Evolutionary conservation across 495 filamentous ascomycete species (phyloP).

Genomic region (Daldinia caldariorum): DNA sequence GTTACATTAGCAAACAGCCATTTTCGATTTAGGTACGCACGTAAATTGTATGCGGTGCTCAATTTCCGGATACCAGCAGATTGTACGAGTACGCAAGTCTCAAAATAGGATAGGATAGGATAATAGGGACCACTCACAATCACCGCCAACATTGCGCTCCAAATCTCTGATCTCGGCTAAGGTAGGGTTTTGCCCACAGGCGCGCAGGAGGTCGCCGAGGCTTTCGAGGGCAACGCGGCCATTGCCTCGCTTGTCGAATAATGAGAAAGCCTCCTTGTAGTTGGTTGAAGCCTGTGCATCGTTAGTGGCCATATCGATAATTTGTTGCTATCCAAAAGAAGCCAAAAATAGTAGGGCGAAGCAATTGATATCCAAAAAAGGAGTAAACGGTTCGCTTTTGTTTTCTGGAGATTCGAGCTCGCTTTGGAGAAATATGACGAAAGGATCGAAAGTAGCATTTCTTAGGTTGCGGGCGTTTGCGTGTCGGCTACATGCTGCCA

Average conservation of each 20-base stretch:
- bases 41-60: neutral
- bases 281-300: conserved; percentile 89
- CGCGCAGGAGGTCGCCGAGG: conserved; percentile 91
- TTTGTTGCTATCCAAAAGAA: too few species aligned
- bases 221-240: conserved; percentile 85
- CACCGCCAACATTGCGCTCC: conserved; percentile 84
- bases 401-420: conserved; percentile 16
- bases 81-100: neutral
- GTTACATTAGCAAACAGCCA: conserved; percentile 10
- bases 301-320: conserved; percentile 58
- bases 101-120: neutral
- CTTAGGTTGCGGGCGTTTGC: conserved; percentile 15
- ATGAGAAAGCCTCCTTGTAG: conserved; percentile 99
- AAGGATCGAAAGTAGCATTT: conserved; percentile 23
- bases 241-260: conserved; percentile 98
- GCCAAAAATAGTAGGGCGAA: conserved; percentile 6
- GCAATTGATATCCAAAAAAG: conserved; percentile 2
- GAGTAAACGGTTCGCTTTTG: conserved; percentile 14
- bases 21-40: neutral
- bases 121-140: conserved; percentile 73
- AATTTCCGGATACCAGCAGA: neutral
- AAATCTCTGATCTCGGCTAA: conserved; percentile 89
- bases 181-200: conserved; percentile 97
- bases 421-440: conserved; percentile 17
- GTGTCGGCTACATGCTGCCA: conserved; percentile 12